phyloP scores from a whole-genome alignment of 2,329 filamentous ascomycete species.

The Nemania sp. region DNA sequence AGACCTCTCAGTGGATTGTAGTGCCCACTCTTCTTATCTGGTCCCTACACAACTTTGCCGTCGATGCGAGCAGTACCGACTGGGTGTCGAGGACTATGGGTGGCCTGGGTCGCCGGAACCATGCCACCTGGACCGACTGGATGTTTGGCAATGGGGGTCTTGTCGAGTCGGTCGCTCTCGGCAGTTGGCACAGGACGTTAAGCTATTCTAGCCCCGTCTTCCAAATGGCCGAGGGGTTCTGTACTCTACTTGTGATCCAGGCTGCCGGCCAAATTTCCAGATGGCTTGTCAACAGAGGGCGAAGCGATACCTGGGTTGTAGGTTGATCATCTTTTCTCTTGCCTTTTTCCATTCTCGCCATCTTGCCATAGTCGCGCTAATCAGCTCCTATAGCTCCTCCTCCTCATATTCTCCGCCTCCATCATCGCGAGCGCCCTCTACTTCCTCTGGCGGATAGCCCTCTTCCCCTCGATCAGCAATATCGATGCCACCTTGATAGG shows the following conservation, averaged over 20 bases:
- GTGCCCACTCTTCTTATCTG: constrained; percentile 89
- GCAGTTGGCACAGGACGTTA: constrained; percentile 85
- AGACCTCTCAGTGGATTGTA: constrained; percentile 82
- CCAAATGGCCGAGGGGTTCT: constrained; percentile 94
- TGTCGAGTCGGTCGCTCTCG: constrained; percentile 78
- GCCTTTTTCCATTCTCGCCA: background rate
- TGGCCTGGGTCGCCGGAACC: constrained; percentile 62
- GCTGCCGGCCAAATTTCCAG: constrained; percentile 91
- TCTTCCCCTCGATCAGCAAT: constrained; percentile 91
- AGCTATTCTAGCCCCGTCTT: constrained; percentile 93
- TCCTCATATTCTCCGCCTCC: constrained; percentile 85
- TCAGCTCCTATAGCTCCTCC: constrained; percentile 68
- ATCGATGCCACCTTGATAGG: constrained; percentile 92
- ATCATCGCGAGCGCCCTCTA: constrained; percentile 93
- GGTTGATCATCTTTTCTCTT: constrained; percentile 42
- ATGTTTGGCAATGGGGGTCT: constrained; percentile 85
- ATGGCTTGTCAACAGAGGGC: constrained; percentile 91
- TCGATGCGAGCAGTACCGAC: constrained; percentile 75
- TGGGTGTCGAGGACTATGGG: constrained; percentile 84
- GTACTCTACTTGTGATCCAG: constrained; percentile 93
- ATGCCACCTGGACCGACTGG: constrained; percentile 78
- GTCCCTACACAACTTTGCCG: constrained; percentile 92
- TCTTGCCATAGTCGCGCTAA: background rate
- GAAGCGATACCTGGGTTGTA: constrained; percentile 97
- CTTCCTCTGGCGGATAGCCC: constrained; percentile 93